Percentiles rank a stretch among this genome's conserved stretches.
Conservation (phyloP, 108 stramenopile species). For the Aureococcus anophagefferens region DNA sequence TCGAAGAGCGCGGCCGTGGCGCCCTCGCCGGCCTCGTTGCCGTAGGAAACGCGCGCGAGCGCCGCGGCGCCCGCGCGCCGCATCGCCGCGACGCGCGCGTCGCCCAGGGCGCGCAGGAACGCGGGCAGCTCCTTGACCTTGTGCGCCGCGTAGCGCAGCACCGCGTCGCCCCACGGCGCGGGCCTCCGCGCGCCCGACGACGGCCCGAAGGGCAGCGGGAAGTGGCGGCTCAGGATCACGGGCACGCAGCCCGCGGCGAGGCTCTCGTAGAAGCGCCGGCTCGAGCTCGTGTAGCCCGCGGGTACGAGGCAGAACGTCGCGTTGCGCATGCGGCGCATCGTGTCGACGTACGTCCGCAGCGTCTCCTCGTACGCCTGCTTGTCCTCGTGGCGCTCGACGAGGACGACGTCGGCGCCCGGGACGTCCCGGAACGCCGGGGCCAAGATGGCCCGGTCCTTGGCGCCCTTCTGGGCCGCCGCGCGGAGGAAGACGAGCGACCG, state of each 20-base stretch:
- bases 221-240: background rate
- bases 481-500: background rate
- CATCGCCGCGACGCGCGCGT: background rate
- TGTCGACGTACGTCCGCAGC: background rate
- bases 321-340: background rate
- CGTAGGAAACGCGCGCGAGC: background rate
- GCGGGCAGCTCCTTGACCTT: background rate
- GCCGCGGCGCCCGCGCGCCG: background rate
- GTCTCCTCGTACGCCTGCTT: background rate
- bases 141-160: background rate
- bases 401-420: background rate
- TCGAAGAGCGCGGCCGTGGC: background rate
- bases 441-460: background rate
- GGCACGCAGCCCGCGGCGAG: background rate
- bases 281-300: background rate
- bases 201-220: background rate
- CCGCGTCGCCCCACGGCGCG: background rate
- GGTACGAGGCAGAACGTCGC: background rate
- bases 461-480: background rate
- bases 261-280: background rate
- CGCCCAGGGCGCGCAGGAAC: background rate
- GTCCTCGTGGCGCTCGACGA: background rate
- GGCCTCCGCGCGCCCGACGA: too few relatives aligned
- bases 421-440: background rate
- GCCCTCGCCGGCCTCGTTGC: background rate